Evolutionary conservation across 495 filamentous ascomycete species (phyloP), one percentile per base, ranked within the genome.

Genomic region (Daldinia decipiens): DNA sequence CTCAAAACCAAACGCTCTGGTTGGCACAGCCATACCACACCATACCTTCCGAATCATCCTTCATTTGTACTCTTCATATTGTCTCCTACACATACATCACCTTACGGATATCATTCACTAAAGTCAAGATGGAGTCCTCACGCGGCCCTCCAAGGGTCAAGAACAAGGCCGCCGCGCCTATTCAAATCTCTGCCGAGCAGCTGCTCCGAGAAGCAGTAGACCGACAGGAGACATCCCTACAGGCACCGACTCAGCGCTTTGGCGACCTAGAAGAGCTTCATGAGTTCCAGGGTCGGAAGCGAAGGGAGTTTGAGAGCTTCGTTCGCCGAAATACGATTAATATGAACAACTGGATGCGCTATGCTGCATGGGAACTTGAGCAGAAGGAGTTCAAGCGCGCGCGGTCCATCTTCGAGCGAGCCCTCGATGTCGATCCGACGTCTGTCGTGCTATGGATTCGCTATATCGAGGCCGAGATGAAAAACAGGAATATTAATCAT

Each of bases 331-430:
- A 98, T 76, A 82, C 94, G 72, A 86, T 98, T 74, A 97, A 97
- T 70, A 94, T 98, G 86, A 95, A 95, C 80, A 98, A 99, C 78
- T 99, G 95, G 95, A 93, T 97, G 89, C 91, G 93, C 70, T 99
- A 99, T 84, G 95, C 95, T 39, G 89, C 91, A 65, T 99, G 93
- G 93, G 95, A 99, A 79, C 84, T 99, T 34, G 95, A 99, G 79
- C 95, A 99, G 80, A 99, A 98, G 79, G 95, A 99, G 82, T 98
- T 92, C 80, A 91, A 91, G n/a, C 89, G 95, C 38, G 95, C 96
- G 19, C 89, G 95, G n/a, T 95, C 91, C 47, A 91, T 99, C 76
- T 98, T 99, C 77, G 95, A 99, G 81, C 88, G 95, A 67, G 95
- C 95, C 63, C 85, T 99, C 67, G 95, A 99, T 77, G 94, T 97